Conservation (phyloP, 164 flowering plant genomes). For the Magnolia changhungtana region DNA sequence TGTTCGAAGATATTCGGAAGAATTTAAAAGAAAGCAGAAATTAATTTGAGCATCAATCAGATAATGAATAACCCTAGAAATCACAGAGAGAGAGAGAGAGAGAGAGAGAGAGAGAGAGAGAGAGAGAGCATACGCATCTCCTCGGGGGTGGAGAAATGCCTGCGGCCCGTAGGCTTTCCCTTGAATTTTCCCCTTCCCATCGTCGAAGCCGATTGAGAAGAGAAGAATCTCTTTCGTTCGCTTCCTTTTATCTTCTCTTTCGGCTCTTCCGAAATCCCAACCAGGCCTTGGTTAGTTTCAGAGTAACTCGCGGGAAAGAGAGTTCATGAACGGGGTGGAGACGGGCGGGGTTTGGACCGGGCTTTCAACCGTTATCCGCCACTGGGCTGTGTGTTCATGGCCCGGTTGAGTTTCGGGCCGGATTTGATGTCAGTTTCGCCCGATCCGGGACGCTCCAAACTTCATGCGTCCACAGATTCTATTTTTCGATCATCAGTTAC, state of each 20-base stretch:
- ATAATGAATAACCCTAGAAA: not conserved
- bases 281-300: no score
- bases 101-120: not conserved
- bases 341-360: no score
- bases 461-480: no score
- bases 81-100: not conserved
- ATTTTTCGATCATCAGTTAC: no score
- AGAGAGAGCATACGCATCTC: slow-evolving; percentile 47
- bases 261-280: not conserved
- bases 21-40: not conserved
- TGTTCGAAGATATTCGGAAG: not conserved
- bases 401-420: no score
- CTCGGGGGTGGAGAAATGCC: slow-evolving; percentile 67
- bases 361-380: no score
- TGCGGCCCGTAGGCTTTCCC: slow-evolving; percentile 76
- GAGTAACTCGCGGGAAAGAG: no score
- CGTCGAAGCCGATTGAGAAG: not conserved
- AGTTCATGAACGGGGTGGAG: no score
- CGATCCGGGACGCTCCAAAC: no score
- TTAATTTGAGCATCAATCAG: slow-evolving; percentile 1
- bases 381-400: no score
- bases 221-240: not conserved
- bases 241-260: not conserved
- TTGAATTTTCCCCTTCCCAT: slow-evolving; percentile 74
- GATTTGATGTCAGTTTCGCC: no score